A percentile compares a stretch with the other conserved stretches of the same genome.
These are phyloP conservation scores for Aspergillus funiculosus DNA, from an alignment of 495 filamentous ascomycete species.

Conservation along the genomic window DNA sequence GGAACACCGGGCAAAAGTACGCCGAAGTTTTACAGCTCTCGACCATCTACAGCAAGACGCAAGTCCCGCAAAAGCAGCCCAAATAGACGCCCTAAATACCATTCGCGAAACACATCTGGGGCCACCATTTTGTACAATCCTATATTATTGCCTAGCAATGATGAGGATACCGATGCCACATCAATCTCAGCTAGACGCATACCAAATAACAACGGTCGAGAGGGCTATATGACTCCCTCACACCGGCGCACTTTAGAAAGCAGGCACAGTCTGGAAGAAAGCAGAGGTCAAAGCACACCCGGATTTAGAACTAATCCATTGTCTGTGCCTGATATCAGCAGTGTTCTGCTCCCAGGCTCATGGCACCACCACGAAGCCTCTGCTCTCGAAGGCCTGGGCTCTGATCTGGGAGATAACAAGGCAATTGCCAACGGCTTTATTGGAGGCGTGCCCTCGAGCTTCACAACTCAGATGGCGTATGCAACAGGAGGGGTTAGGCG, in stretches of 20 bases:
- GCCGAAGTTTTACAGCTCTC: constrained; percentile 42
- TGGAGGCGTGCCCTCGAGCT: constrained; percentile 63
- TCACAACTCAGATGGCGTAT: constrained; percentile 73
- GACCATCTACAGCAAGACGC: constrained; percentile 38
- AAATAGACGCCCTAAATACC: constrained; percentile 28
- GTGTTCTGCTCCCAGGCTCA: constrained; percentile 36
- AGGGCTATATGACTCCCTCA: constrained; percentile 13
- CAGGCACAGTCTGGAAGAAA: constrained; percentile 20
- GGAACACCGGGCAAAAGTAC: constrained; percentile 27
- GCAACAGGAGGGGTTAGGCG: constrained; percentile 48
- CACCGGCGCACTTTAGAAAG: constrained; percentile 25
- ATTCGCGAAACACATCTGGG: constrained; percentile 61
- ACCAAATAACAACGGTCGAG: constrained; percentile 23
- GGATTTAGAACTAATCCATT: constrained; percentile 47
- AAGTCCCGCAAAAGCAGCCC: constrained; percentile 38
- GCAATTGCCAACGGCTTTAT: constrained; percentile 47
- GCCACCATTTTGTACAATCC: constrained; percentile 68
- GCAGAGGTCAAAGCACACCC: constrained; percentile 41
- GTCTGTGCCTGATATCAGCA: constrained; percentile 47
- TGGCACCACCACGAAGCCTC: constrained; percentile 43
- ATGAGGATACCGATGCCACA: constrained; percentile 42
- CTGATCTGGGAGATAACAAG: constrained; percentile 66
- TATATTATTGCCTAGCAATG: constrained; percentile 38
- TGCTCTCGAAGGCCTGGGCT: constrained; percentile 61
- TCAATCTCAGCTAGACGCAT: constrained; percentile 17